phyloP scores from a whole-genome alignment of 768 basidiomycete genomes.

The Dentipellis fragilis region DNA sequence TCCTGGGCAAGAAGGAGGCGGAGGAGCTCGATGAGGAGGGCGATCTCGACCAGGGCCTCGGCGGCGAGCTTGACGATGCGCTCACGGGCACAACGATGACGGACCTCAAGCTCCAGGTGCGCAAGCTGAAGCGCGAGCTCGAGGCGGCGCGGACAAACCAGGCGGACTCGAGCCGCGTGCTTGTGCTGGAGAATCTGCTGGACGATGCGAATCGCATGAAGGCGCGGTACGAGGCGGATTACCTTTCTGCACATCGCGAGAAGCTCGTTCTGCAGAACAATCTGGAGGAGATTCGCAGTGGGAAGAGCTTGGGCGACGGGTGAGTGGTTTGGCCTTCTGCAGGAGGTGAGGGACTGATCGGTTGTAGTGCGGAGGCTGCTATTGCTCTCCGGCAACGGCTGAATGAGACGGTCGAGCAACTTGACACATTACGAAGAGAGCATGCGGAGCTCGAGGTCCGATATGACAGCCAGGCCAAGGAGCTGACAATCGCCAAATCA shows the following conservation, averaged over 20 bases:
- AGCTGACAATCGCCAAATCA: conserved; percentile 77
- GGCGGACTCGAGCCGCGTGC: conserved; percentile 61
- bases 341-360: conserved; percentile 1
- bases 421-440: conserved; percentile 59
- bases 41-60: conserved; percentile 47
- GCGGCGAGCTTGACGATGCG: conserved; percentile 82
- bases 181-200: conserved; percentile 85
- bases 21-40: conserved; percentile 31
- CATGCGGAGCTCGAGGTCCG: conserved; percentile 66
- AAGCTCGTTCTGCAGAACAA: conserved; percentile 71
- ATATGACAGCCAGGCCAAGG: conserved; percentile 48
- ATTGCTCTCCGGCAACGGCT: conserved; percentile 82
- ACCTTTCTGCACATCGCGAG: conserved; percentile 74
- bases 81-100: conserved; percentile 81
- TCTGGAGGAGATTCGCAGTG: conserved; percentile 82
- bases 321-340: conserved; percentile 24
- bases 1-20: neutral
- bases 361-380: conserved; percentile 65
- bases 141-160: conserved; percentile 65
- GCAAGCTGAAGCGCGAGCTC: conserved; percentile 73
- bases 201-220: conserved; percentile 91
- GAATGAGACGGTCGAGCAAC: conserved; percentile 78
- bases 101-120: conserved; percentile 81
- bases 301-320: conserved; percentile 80
- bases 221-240: conserved; percentile 80